phyloP scores from a whole-genome alignment of 2,329 filamentous ascomycete species.

The Echinosphaeria canescens region DNA sequence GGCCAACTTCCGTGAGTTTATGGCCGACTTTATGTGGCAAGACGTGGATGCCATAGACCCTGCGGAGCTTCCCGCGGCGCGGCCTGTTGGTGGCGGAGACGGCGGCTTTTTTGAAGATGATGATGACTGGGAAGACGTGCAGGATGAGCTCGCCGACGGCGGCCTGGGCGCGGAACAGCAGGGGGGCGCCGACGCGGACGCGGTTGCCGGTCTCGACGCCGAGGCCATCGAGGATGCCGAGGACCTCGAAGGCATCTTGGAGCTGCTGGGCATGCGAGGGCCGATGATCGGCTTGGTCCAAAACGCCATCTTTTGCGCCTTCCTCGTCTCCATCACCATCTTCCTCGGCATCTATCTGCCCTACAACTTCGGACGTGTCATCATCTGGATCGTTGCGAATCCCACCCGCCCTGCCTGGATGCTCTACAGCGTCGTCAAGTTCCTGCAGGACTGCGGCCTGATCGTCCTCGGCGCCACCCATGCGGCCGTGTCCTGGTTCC shows the following conservation, averaged over 20 bases:
- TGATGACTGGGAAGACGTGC: conserved; percentile 7
- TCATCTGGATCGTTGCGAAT: conserved; percentile 59
- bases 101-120: conserved; percentile 13
- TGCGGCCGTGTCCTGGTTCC: conserved; percentile 12
- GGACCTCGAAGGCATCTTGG: conserved; percentile 89
- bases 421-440: conserved; percentile 51
- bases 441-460: conserved; percentile 57
- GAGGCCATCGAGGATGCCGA: conserved; percentile 71
- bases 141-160: conserved; percentile 10
- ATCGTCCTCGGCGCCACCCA: conserved; percentile 35
- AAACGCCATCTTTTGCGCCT: conserved; percentile 83
- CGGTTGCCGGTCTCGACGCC: conserved; percentile 45
- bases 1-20: conserved; percentile 15
- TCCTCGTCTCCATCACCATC: conserved; percentile 74
- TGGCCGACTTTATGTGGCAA: conserved; percentile 42
- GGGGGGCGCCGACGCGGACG: conserved; percentile 28
- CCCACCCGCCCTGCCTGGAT: conserved; percentile 57
- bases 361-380: conserved; percentile 76
- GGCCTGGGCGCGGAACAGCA: conserved; percentile 7
- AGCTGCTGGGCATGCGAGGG: conserved; percentile 90
- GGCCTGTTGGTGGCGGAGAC: conserved; percentile 18
- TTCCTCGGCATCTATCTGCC: conserved; percentile 74
- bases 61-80: conserved; percentile 17
- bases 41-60: conserved; percentile 29
- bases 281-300: conserved; percentile 79